These are phyloP conservation scores for Cladosporium sp. DNA, from an alignment of 2,329 filamentous ascomycete genomes.

Conservation along the genomic window DNA sequence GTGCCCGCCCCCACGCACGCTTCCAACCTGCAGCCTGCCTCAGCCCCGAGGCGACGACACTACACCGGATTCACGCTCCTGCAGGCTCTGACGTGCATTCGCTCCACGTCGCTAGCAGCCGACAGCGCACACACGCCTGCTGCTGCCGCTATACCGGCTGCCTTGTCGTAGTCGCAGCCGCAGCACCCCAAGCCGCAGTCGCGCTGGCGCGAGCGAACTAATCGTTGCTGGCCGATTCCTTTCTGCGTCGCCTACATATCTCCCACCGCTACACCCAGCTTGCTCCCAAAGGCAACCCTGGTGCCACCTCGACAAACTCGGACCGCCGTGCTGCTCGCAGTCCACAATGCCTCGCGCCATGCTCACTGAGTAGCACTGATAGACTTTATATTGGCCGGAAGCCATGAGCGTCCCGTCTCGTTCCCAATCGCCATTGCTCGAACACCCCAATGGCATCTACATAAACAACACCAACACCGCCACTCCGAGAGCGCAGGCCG, in stretches of 20 bases:
- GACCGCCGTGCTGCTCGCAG: conserved; percentile 9
- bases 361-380: conserved; percentile 6
- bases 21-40: background rate
- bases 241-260: conserved; percentile 2
- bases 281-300: conserved; percentile 4
- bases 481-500: conserved; percentile 12
- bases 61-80: background rate
- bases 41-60: background rate
- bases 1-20: background rate
- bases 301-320: background rate
- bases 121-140: background rate
- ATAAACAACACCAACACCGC: background rate
- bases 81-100: conserved; percentile 12
- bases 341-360: conserved; percentile 13
- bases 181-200: conserved; percentile 8
- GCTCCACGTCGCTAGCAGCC: conserved; percentile 11
- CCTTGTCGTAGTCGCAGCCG: conserved; percentile 3
- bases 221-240: conserved; percentile 11
- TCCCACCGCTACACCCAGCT: background rate
- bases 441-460: conserved; percentile 10
- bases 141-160: conserved; percentile 7
- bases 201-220: conserved; percentile 12
- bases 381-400: background rate
- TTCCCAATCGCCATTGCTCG: conserved; percentile 1
- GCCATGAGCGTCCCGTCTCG: conserved; percentile 10